These are phyloP conservation scores for Aspergillus novoparasiticus DNA, from an alignment of 2,329 filamentous ascomycete species.

Conservation along the genomic window DNA sequence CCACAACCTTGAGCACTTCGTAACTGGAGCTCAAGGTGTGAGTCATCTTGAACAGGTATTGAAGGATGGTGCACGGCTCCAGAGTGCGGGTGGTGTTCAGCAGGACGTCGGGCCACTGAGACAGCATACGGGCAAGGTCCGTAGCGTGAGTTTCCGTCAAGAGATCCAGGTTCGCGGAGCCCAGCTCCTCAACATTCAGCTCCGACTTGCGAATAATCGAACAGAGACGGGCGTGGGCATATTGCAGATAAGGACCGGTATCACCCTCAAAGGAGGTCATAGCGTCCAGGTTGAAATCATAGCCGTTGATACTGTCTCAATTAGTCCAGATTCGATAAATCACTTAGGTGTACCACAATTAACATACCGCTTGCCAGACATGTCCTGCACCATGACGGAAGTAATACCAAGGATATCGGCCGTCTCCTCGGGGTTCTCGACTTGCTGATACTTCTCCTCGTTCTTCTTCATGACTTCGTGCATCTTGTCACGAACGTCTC, in stretches of 20 bases:
- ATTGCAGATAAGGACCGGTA: slow-evolving; percentile 67
- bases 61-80: slow-evolving; percentile 68
- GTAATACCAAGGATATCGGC: slow-evolving; percentile 91
- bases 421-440: slow-evolving; percentile 77
- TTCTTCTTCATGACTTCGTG: slow-evolving; percentile 96
- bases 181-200: slow-evolving; percentile 50
- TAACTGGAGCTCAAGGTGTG: slow-evolving; percentile 64
- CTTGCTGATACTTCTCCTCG: slow-evolving; percentile 83
- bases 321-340: slow-evolving; percentile 49
- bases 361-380: slow-evolving; percentile 84
- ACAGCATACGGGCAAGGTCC: slow-evolving; percentile 62
- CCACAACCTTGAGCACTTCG: slow-evolving; percentile 64
- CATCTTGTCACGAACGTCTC: slow-evolving; percentile 89
- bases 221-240: slow-evolving; percentile 63
- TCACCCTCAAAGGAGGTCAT: slow-evolving; percentile 69
- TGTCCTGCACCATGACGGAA: slow-evolving; percentile 96
- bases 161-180: slow-evolving; percentile 59
- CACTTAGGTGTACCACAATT: slow-evolving; percentile 21
- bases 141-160: slow-evolving; percentile 64
- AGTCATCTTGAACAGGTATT: slow-evolving; percentile 68
- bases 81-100: slow-evolving; percentile 65
- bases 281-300: slow-evolving; percentile 66
- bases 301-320: slow-evolving; percentile 58
- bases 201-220: slow-evolving; percentile 61
- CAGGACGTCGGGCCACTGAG: slow-evolving; percentile 67